Evolutionary conservation across 1,284 basidiomycete genomes (phyloP), one percentile per base, ranked within the genome.

Genomic region (Sporisorium sorghi): DNA sequence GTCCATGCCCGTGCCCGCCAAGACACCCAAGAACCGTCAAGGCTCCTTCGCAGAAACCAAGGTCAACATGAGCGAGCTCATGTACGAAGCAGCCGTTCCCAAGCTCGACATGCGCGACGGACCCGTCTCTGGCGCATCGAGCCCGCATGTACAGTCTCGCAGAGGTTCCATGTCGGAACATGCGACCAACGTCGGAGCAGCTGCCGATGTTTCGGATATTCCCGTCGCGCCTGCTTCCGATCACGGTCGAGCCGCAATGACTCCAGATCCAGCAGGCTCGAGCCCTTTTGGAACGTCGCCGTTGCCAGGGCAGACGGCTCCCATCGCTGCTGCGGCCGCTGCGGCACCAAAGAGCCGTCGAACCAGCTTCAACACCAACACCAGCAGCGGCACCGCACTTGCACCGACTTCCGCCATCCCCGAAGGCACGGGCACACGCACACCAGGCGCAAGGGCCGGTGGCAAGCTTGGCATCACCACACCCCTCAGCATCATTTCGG

Each of bases 401-500:
- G 69, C 67, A 8, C 50, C 59, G 24, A 17, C 67, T 2, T 49
- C 63, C 39, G 44, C 44, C 44, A 33, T 59, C 7, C 59, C 55
- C n/a, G 78, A 76, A 24, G 71, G 69, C 1, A 51, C 64, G 0
- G 72, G 75, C 8, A 70, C 72, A 9, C 55, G 71, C 24, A 74
- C 76, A n/a, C 78, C 79, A 26, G 78, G 79, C 26, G 77, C 70
- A 32, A 51, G 50, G 35, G 77, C 63, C 5, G 73, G 62, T 15
- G 78, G 78, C 30, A 79, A 73, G 50, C 62, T 76, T 21, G 78
- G 77, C n/a, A 75, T 77, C 51, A 59, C 79, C 17, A 68, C 59
- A 6, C 79, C 80, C 0, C 57, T 82, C 49, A 84, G 83, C 68
- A 84, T 84, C 78, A 84, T 84, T 37, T 81, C 79, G n/a, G 83